phyloP scores from a whole-genome alignment of 176 grass and related monocot species.

The Zoysia pacifica region DNA sequence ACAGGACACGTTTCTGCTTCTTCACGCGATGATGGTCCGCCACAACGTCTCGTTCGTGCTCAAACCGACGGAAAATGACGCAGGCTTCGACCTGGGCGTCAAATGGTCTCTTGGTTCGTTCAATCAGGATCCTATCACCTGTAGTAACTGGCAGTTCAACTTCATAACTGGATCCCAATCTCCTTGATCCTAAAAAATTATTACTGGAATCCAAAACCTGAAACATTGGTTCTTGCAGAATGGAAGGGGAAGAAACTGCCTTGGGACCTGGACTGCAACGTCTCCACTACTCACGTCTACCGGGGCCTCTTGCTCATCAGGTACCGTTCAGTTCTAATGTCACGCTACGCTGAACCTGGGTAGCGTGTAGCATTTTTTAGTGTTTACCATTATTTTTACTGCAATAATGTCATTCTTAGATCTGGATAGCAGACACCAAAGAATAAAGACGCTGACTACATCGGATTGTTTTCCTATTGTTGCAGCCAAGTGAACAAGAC shows the following conservation, averaged over 20 bases:
- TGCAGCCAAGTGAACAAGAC: constrained; percentile 51
- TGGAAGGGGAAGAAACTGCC: constrained; percentile 56
- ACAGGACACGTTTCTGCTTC: constrained; percentile 47
- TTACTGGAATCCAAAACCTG: background rate
- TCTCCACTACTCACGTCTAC: constrained; percentile 59
- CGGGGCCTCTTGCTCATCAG: constrained; percentile 56
- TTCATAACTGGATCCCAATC: background rate
- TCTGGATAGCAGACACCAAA: background rate
- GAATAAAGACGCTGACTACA: background rate
- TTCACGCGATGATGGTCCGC: constrained; percentile 50
- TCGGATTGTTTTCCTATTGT: background rate
- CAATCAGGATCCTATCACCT: background rate
- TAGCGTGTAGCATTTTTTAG: too few relatives aligned
- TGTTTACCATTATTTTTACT: too few relatives aligned
- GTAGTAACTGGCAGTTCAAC: background rate
- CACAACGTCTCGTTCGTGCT: constrained; percentile 63
- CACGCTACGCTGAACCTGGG: too few relatives aligned
- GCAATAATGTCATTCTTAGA: too few relatives aligned
- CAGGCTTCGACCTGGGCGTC: constrained; percentile 63
- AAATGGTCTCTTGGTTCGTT: constrained; percentile 56
- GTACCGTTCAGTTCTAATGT: constrained; percentile 17
- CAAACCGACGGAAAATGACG: constrained; percentile 45
- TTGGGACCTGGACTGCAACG: constrained; percentile 54
- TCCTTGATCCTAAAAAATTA: background rate
- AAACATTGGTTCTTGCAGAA: constrained; percentile 43